Percentiles rank a stretch among this genome's conserved stretches.
phyloP scores from a whole-genome alignment of 257 asterid genomes.

The Penstemon barbatus region DNA sequence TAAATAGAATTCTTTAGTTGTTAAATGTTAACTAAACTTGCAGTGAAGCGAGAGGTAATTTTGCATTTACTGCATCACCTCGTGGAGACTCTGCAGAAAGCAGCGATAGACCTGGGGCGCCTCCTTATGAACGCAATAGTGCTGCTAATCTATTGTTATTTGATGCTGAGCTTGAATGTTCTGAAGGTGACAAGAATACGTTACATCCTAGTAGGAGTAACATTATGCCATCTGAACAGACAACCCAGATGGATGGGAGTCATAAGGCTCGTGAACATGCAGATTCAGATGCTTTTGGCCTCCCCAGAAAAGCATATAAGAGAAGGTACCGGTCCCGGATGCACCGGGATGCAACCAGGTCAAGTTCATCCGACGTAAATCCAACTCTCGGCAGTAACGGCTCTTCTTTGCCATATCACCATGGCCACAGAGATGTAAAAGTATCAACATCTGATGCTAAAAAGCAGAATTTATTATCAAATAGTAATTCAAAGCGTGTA shows the following conservation, averaged over 20 bases:
- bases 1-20: conserved; percentile 8
- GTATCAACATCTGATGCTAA: conserved; percentile 51
- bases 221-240: conserved; percentile 48
- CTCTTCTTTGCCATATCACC: conserved; percentile 56
- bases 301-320: conserved; percentile 75
- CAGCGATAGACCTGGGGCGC: conserved; percentile 75
- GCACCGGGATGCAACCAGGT: conserved; percentile 67
- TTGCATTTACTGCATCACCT: conserved; percentile 74
- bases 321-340: conserved; percentile 77
- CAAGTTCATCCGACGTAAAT: conserved; percentile 59
- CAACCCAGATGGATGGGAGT: conserved; percentile 45
- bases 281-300: conserved; percentile 60
- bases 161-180: conserved; percentile 62
- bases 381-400: conserved; percentile 49
- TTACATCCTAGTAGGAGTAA: conserved; percentile 55
- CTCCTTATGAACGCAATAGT: conserved; percentile 67
- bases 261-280: conserved; percentile 53
- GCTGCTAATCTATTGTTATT: conserved; percentile 81
- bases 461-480: conserved; percentile 39
- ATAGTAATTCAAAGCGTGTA: conserved; percentile 41
- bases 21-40: conserved; percentile 29
- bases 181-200: conserved; percentile 59
- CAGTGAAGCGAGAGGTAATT: conserved; percentile 91
- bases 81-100: conserved; percentile 97
- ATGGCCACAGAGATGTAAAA: conserved; percentile 43